Conservation (phyloP, 2,329 filamentous ascomycete genomes). For the Proliferodiscus dingleyae region DNA sequence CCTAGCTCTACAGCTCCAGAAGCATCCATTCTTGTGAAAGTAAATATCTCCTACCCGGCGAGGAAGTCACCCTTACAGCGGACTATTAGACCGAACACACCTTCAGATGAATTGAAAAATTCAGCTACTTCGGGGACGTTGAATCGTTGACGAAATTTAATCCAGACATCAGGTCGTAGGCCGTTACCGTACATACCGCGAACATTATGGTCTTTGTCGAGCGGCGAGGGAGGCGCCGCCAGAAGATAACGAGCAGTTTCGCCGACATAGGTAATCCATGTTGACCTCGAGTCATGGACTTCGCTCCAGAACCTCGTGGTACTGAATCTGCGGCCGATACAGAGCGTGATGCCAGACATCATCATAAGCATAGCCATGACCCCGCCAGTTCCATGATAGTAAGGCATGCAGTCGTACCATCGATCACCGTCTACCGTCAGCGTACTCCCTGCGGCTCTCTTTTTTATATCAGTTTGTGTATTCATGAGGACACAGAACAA, state of each 20-base stretch:
- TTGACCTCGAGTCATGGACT: slow-evolving; percentile 61
- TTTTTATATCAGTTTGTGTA: slow-evolving; percentile 1
- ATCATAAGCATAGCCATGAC: slow-evolving; percentile 26
- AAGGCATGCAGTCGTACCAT: slow-evolving; percentile 72
- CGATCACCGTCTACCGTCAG: slow-evolving; percentile 43
- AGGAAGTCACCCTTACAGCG: slow-evolving; percentile 56
- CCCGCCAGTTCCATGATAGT: slow-evolving; percentile 69
- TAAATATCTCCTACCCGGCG: too few species aligned
- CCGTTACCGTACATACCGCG: slow-evolving; percentile 62
- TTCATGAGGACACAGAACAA: neutral
- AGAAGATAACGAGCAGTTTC: slow-evolving; percentile 72
- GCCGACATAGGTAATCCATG: slow-evolving; percentile 72
- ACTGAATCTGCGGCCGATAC: slow-evolving; percentile 63
- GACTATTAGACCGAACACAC: slow-evolving; percentile 60
- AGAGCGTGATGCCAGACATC: slow-evolving; percentile 47
- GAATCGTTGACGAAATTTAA: slow-evolving; percentile 57
- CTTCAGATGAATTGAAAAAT: slow-evolving; percentile 76
- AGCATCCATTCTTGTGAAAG: too few species aligned
- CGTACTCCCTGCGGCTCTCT: slow-evolving; percentile 15
- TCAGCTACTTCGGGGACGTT: slow-evolving; percentile 59
- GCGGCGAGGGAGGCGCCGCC: slow-evolving; percentile 57
- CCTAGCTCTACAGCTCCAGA: too few species aligned
- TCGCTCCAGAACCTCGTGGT: slow-evolving; percentile 68
- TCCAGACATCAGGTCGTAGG: slow-evolving; percentile 65
- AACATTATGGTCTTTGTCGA: slow-evolving; percentile 55